These are phyloP conservation scores for Fraxinus dipetala DNA, from an alignment of 305 asterid species.

Conservation along the genomic window DNA sequence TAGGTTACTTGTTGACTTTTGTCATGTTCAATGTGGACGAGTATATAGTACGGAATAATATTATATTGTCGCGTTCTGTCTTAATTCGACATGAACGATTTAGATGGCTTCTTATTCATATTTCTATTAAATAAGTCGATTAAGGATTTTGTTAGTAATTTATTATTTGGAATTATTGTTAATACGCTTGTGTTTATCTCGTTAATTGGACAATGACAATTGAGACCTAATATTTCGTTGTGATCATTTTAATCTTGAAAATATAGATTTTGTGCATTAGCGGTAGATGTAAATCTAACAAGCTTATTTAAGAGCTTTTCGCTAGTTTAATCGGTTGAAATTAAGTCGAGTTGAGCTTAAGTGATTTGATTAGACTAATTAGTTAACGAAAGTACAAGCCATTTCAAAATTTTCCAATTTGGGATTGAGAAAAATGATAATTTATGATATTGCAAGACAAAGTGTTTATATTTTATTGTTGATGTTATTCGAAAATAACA, in stretches of 20 bases:
- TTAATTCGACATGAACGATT: background rate
- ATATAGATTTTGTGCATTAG: background rate
- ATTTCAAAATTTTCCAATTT: background rate
- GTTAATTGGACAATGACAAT: background rate
- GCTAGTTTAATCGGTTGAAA: background rate
- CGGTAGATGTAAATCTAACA: background rate
- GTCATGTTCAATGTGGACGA: background rate
- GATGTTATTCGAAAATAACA: background rate
- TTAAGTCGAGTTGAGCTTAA: background rate
- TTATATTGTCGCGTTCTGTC: background rate
- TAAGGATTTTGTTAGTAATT: background rate
- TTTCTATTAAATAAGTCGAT: background rate
- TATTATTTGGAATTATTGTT: background rate
- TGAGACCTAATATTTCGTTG: background rate
- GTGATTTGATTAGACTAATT: background rate
- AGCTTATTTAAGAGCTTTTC: background rate
- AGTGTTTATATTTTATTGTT: background rate
- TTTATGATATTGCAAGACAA: background rate
- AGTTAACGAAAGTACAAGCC: background rate
- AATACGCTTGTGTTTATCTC: background rate
- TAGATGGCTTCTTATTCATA: background rate
- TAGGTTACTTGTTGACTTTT: background rate
- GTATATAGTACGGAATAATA: background rate
- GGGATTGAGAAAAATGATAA: background rate
- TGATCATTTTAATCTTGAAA: background rate